Conservation (phyloP, 805 yeast species). For the Candida qinlingensis region DNA sequence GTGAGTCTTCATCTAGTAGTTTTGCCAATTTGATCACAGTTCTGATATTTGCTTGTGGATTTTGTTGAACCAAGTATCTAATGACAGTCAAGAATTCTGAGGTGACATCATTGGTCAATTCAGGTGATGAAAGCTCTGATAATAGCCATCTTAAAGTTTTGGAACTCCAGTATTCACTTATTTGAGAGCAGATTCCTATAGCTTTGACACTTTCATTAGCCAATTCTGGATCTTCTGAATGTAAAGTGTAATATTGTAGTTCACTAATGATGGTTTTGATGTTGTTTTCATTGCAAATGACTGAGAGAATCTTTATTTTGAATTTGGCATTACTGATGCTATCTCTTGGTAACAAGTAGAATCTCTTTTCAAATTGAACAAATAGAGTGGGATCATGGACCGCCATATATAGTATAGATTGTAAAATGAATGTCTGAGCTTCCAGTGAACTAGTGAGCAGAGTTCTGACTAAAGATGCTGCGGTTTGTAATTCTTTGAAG, state of each 20-base stretch:
- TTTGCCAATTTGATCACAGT: slow-evolving; percentile 48
- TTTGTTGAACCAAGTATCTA: slow-evolving; percentile 63
- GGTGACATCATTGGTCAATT: slow-evolving; percentile 30
- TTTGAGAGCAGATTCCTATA: slow-evolving; percentile 54
- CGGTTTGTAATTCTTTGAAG: slow-evolving; percentile 44
- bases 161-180: slow-evolving; percentile 42
- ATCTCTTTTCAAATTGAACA: slow-evolving; percentile 36
- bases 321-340: slow-evolving; percentile 34
- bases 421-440: slow-evolving; percentile 36
- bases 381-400: slow-evolving; percentile 32
- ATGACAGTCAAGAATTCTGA: slow-evolving; percentile 70
- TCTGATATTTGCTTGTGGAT: slow-evolving; percentile 46
- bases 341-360: slow-evolving; percentile 57
- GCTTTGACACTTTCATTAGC: slow-evolving; percentile 51
- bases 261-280: slow-evolving; percentile 52
- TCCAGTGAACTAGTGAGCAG: slow-evolving; percentile 29
- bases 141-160: slow-evolving; percentile 63
- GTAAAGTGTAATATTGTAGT: slow-evolving; percentile 50
- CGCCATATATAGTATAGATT: slow-evolving; percentile 39
- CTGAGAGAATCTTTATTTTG: slow-evolving; percentile 59
- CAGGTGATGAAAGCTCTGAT: slow-evolving; percentile 34
- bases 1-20: slow-evolving; percentile 24
- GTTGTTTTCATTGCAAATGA: slow-evolving; percentile 49
- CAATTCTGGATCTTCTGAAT: slow-evolving; percentile 20
- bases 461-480: slow-evolving; percentile 43